Evolutionary conservation across 176 grass and related monocot species (phyloP), one percentile per base, ranked within the genome.

Genomic region (Musa schizocarpa): DNA sequence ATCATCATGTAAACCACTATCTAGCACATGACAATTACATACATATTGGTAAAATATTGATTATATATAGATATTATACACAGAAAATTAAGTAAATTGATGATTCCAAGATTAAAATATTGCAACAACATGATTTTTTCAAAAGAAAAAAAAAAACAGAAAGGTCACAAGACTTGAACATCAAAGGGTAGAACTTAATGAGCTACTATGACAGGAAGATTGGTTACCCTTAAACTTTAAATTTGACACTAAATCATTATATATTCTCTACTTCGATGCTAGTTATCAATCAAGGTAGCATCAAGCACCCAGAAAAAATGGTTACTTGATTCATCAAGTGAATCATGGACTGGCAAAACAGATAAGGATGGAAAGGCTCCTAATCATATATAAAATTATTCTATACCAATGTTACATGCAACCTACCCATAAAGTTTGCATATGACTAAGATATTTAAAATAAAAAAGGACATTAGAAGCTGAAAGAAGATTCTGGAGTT

Each of bases 401-500:
- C 55, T 16, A 17, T 16, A 57, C 55, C 17, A 16, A 17, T 57
- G 55, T 57, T 12, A 57, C 13, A 1, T 19, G 19, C 55, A 57
- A 19, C 16, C 13, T 16, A 57, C 24, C 23, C 23, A 65, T 24
- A 65, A 24, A 67, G 8, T 21, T 22, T 65, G 22, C 64, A 67
- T 29, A 43, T 43, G 34, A 43, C 34, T 43, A 43, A 43, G 4
- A 6, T 43, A 43, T 43, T 43, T 6, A 67, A 68, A 34, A 43
- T 26, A 2, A 34, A 68, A 26, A 34, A 26, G 24, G 4, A 34
- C 9, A 27, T 22, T 56, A 74, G 51, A 74, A 17, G 23, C 53
- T 56, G 2, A 56, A 27, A 56, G 13, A 68, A 43, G 26, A 14
- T 56, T 65, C 52, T 52, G 77, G 65, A 79, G 79, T 53, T 74